Conservation (phyloP, 1,139 yeast genomes). For the Nadsonia commutata region DNA sequence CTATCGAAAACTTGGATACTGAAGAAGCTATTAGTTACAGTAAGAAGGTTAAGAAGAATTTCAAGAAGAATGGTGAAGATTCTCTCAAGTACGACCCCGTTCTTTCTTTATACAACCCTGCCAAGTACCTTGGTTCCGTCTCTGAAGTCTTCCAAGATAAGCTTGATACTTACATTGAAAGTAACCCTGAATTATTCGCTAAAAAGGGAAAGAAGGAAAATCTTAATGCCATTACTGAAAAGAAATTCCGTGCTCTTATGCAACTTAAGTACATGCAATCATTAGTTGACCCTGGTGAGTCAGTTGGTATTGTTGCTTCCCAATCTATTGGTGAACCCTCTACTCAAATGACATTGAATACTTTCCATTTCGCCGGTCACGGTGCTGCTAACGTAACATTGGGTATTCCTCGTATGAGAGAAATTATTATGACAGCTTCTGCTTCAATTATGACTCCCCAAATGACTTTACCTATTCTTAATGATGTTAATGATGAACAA, state of each 20-base stretch:
- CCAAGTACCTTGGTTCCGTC: slow-evolving; percentile 82
- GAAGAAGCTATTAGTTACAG: slow-evolving; percentile 66
- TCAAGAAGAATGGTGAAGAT: slow-evolving; percentile 48
- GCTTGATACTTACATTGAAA: slow-evolving; percentile 52
- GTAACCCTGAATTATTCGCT: slow-evolving; percentile 35
- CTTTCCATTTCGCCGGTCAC: slow-evolving; percentile 99
- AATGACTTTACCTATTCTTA: slow-evolving; percentile 79
- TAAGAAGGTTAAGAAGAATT: slow-evolving; percentile 66
- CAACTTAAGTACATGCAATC: slow-evolving; percentile 97
- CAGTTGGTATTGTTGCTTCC: slow-evolving; percentile 96
- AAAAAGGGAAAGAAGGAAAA: slow-evolving; percentile 26
- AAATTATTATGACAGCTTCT: slow-evolving; percentile 98
- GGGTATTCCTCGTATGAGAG: slow-evolving; percentile 99
- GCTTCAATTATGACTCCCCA: slow-evolving; percentile 93
- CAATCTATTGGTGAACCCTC: slow-evolving; percentile 99
- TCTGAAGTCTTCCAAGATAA: slow-evolving; percentile 79
- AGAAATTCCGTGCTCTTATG: slow-evolving; percentile 92
- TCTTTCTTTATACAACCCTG: slow-evolving; percentile 70
- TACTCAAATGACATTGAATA: slow-evolving; percentile 97
- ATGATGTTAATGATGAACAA: slow-evolving; percentile 65
- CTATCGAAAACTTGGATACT: slow-evolving; percentile 63
- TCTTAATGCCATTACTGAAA: slow-evolving; percentile 48
- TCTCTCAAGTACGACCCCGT: slow-evolving; percentile 56
- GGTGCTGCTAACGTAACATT: slow-evolving; percentile 99
- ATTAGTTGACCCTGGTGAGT: slow-evolving; percentile 87